Percentiles rank a stretch among this genome's conserved stretches.
phyloP scores from a whole-genome alignment of 1,139 yeast genomes.

The Spencermartinsiella ligniputridi region DNA sequence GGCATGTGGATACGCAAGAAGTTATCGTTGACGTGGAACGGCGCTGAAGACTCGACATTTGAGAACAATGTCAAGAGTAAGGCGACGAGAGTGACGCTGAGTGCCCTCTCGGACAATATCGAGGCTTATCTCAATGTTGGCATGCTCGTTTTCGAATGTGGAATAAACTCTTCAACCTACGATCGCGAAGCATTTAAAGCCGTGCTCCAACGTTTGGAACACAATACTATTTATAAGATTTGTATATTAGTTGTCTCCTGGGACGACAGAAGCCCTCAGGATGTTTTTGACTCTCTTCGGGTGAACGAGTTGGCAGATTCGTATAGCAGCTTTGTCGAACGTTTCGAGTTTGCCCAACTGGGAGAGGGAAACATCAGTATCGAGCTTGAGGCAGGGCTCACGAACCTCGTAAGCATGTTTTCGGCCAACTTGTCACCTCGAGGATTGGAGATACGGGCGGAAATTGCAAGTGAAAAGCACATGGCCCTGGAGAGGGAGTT shows the following conservation, averaged over 20 bases:
- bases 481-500: conserved; percentile 5
- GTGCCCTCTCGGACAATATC: conserved; percentile 23
- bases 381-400: conserved; percentile 6
- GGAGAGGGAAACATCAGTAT: not conserved
- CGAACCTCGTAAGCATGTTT: conserved; percentile 7
- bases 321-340: not conserved
- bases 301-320: not conserved
- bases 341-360: not conserved
- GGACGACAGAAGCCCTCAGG: conserved; percentile 8
- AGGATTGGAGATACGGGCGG: conserved; percentile 7
- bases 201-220: conserved; percentile 12
- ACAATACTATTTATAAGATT: conserved; percentile 14
- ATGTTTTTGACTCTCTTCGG: not conserved
- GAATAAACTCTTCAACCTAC: conserved; percentile 15
- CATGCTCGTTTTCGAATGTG: conserved; percentile 27
- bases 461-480: conserved; percentile 6
- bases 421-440: conserved; percentile 6
- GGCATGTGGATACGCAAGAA: conserved; percentile 32
- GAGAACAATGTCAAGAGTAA: conserved; percentile 8
- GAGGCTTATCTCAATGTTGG: conserved; percentile 22
- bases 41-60: conserved; percentile 9
- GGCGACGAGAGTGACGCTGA: conserved; percentile 12
- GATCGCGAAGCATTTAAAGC: conserved; percentile 19
- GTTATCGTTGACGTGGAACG: conserved; percentile 24
- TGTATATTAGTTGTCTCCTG: conserved; percentile 17